Conservation (phyloP, 352 stramenopile species). For the Phytophthora pini region DNA sequence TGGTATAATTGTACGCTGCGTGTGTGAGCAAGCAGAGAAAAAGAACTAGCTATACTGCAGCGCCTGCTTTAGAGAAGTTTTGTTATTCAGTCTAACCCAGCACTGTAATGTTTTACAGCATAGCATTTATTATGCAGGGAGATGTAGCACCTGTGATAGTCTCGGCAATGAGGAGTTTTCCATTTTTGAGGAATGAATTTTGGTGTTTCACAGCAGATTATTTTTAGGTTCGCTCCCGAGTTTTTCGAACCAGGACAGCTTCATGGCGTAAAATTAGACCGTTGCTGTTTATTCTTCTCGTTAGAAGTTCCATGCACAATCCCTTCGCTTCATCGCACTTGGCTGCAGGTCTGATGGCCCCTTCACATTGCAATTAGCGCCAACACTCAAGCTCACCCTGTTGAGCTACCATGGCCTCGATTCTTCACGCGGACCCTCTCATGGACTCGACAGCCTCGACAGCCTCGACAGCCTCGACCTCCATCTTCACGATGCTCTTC, state of each 20-base stretch:
- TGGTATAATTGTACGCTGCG: background rate
- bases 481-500: slow-evolving; percentile 41
- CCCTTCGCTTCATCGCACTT: slow-evolving; percentile 1
- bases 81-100: background rate
- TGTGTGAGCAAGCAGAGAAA: background rate
- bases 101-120: background rate
- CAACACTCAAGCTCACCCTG: slow-evolving; percentile 2
- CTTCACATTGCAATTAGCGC: slow-evolving; percentile 31
- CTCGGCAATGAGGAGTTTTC: no score
- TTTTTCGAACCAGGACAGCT: background rate
- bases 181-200: no score
- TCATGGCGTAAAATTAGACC: background rate
- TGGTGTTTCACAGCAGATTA: background rate
- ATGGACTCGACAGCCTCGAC: slow-evolving; percentile 6
- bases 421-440: slow-evolving; percentile 6
- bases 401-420: slow-evolving; percentile 20
- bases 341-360: background rate
- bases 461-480: slow-evolving; percentile 10
- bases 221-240: background rate
- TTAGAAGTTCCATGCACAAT: slow-evolving; percentile 13
- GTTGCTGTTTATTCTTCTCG: slow-evolving; percentile 8
- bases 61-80: background rate
- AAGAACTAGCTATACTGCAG: background rate
- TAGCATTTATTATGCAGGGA: no score
- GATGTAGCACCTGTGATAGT: no score